These are phyloP conservation scores for Penicillium sp. DNA, from an alignment of 2,329 filamentous ascomycete species.

Conservation along the genomic window DNA sequence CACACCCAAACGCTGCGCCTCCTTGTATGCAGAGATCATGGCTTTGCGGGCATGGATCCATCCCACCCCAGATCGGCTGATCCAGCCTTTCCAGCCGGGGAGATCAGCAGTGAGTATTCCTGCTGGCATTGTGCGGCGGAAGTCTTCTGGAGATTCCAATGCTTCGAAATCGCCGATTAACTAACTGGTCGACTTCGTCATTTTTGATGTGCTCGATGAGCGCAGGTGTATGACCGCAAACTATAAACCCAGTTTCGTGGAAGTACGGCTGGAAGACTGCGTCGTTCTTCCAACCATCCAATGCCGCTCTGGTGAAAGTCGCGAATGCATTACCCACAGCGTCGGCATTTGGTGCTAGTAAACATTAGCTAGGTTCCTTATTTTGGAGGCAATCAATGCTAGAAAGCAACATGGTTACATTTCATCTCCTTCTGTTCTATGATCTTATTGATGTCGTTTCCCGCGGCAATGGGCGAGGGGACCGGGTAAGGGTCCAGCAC, in stretches of 20 bases:
- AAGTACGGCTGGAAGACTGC: slow-evolving; percentile 48
- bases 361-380: not conserved
- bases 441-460: slow-evolving; percentile 55
- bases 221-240: slow-evolving; percentile 44
- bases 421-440: slow-evolving; percentile 39
- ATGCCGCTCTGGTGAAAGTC: slow-evolving; percentile 29
- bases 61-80: slow-evolving; percentile 43
- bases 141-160: slow-evolving; percentile 48
- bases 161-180: slow-evolving; percentile 32
- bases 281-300: slow-evolving; percentile 46
- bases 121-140: slow-evolving; percentile 52
- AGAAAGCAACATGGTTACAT: slow-evolving; percentile 23
- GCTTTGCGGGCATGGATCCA: slow-evolving; percentile 57
- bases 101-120: slow-evolving; percentile 54
- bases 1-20: slow-evolving; percentile 50
- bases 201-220: slow-evolving; percentile 42
- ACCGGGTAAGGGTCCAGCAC: slow-evolving; percentile 50
- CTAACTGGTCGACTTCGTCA: slow-evolving; percentile 33
- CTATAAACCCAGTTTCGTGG: slow-evolving; percentile 45
- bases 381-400: not conserved
- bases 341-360: slow-evolving; percentile 16
- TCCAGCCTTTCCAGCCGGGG: slow-evolving; percentile 52
- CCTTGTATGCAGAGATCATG: slow-evolving; percentile 46
- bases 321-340: slow-evolving; percentile 23
- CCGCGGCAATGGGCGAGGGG: slow-evolving; percentile 50